Evolutionary conservation across 2,329 filamentous ascomycete genomes (phyloP), one percentile per base, ranked within the genome.

Genomic region (Boeremia exigua): DNA sequence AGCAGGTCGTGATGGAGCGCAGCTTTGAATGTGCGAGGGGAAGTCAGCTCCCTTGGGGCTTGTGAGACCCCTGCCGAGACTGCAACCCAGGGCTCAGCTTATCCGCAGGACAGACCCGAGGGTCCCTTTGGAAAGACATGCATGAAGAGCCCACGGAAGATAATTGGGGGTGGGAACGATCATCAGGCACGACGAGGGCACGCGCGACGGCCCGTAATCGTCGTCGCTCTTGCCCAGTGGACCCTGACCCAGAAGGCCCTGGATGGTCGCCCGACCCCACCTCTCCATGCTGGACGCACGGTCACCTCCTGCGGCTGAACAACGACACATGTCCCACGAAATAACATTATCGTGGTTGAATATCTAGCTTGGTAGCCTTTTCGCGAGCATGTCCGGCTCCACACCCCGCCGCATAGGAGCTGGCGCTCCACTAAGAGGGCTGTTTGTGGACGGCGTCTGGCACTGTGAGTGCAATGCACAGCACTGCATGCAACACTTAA

Each of bases 381-480:
- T 33, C n/a, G 19, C 47, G 14, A 57, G 23, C 43, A 72, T 72
- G 67, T 66, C 67, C 44, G 51, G 32, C 12, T 58, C 38, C 14
- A 52, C 51, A 48, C 58, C 59, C 14, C 30, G 47, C 27, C 47
- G 53, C 37, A 36, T 17, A 40, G 46, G 54, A 49, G 45, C 38
- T 27, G 58, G 56, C 23, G 60, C 48, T 17, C 25, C 60, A 11
- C 58, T 49, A 6, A 61, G 55, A 48, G 69, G 67, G 9, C 48
- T 60, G 23, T 67, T 72, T 29, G 19, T 59, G 3, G 60, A 69
- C n/a, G 66, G 67, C 14, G 57, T 64, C 17, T 72, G 69, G 71
- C 58, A 66, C 19, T 72, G 68, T 70, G 56, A 48, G 61, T 40
- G 11, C 38, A 46, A n/a, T n/a, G 25, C 28, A 25, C 12, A 34